Conservation (phyloP, 1,284 basidiomycete species). For the Austroboletus rostrupii region DNA sequence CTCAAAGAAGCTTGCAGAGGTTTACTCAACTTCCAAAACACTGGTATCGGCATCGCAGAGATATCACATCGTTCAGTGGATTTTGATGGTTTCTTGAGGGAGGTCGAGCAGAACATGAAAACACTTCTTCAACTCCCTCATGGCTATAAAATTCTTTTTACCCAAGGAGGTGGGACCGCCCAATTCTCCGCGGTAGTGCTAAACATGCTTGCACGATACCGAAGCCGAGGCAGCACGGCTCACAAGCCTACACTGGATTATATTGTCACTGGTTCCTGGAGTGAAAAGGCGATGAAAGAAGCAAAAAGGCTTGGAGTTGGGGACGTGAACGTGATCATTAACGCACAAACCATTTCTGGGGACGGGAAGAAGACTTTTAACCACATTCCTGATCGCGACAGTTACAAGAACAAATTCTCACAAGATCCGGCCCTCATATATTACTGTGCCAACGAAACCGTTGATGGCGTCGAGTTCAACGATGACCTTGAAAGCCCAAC, state of each 20-base stretch:
- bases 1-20: constrained; percentile 76
- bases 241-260: constrained; percentile 76
- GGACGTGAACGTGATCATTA: constrained; percentile 66
- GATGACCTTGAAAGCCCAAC: constrained; percentile 46
- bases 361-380: constrained; percentile 70
- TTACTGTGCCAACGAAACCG: constrained; percentile 99
- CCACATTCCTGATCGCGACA: constrained; percentile 68
- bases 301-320: constrained; percentile 62
- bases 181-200: constrained; percentile 89
- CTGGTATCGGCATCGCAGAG: constrained; percentile 92
- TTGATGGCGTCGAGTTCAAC: constrained; percentile 92
- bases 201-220: constrained; percentile 82
- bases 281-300: constrained; percentile 81
- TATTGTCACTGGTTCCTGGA: constrained; percentile 89
- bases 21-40: constrained; percentile 81
- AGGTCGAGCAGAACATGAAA: constrained; percentile 69
- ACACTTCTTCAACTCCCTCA: constrained; percentile 75
- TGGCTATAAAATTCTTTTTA: constrained; percentile 85
- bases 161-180: constrained; percentile 86
- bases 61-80: constrained; percentile 90
- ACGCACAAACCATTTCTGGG: constrained; percentile 57
- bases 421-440: constrained; percentile 84
- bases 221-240: constrained; percentile 58
- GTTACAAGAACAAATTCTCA: constrained; percentile 81
- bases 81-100: constrained; percentile 69